Evolutionary conservation across 1,284 basidiomycete species (phyloP), one percentile per base, ranked within the genome.

Genomic region (Takashimella tepidaria): DNA sequence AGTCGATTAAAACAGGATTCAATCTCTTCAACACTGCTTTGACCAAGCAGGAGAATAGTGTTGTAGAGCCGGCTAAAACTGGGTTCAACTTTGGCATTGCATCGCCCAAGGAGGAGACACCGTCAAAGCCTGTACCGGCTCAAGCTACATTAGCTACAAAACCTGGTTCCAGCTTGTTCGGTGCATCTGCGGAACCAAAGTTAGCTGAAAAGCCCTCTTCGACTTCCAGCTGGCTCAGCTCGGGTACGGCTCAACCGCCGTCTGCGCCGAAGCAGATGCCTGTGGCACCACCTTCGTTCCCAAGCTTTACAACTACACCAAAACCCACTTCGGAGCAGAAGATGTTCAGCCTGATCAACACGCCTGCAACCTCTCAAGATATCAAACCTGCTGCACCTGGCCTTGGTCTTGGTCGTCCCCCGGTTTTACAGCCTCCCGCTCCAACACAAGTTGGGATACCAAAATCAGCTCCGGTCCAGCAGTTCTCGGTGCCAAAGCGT

Each of bases 401-500:
- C n/a, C 49, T 21, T 11, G 64, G 23, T 44, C 58, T 12, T 58
- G 62, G 6, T 45, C 53, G 19, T 20, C 43, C n/a, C 46, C 41
- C 10, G 37, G 41, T 10, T 25, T 41, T 23, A 19, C 23, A 45
- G 44, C 21, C 41, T 13, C 47, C 42, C 16, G n/a, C n/a, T n/a
- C 25, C 42, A 13, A 22, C 23, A n/a, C 31, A 45, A 6, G 26
- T 40, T 12, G 26, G 50, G 4, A 3, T 45, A 12, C 8, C 49
- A 26, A 26, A n/a, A 3, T 24, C 45, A 11, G 23, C 41, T 8
- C 27, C 47, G 22, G 49, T 46, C 5, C 27, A 27, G 10, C 54
- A 31, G 21, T 51, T 45, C 61, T 61, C 22, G 12, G 31, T 21
- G 56, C 75, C 53, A 37, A 46, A 45, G 61, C 74, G 61, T 61